Percentiles rank a stretch among this genome's conserved stretches.
Evolutionary conservation across 768 basidiomycete genomes (phyloP).

Genomic region (Boletus rubropictus): DNA sequence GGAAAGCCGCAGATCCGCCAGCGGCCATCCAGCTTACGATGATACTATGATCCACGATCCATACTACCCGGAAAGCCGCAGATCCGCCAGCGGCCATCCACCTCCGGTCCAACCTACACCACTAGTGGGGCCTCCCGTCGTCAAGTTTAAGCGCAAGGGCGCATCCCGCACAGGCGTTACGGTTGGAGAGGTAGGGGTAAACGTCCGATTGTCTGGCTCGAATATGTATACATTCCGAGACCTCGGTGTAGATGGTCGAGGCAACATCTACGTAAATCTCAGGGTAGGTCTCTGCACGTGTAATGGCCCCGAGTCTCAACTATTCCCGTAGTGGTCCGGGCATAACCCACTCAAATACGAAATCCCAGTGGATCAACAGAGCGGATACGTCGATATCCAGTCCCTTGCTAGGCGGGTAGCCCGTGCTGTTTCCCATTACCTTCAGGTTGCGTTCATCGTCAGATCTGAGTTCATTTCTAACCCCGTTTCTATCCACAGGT

Average conservation of each 20-base stretch:
- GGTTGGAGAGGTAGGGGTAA: slow-evolving; percentile 63
- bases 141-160: slow-evolving; percentile 74
- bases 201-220: slow-evolving; percentile 54
- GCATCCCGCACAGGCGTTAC: slow-evolving; percentile 58
- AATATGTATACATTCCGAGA: slow-evolving; percentile 61
- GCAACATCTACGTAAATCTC: slow-evolving; percentile 56
- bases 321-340: slow-evolving; percentile 55
- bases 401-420: slow-evolving; percentile 64
- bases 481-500: slow-evolving; percentile 36
- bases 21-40: slow-evolving; percentile 50
- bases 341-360: slow-evolving; percentile 68
- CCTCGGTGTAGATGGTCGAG: slow-evolving; percentile 53
- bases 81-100: slow-evolving; percentile 17
- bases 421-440: slow-evolving; percentile 67
- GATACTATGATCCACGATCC: slow-evolving; percentile 43
- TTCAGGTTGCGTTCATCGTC: slow-evolving; percentile 45
- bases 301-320: not conserved
- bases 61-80: slow-evolving; percentile 40
- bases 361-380: slow-evolving; percentile 63
- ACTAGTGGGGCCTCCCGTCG: slow-evolving; percentile 29
- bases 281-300: slow-evolving; percentile 39
- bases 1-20: slow-evolving; percentile 18
- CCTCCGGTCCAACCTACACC: slow-evolving; percentile 19
- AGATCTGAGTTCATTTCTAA: slow-evolving; percentile 7
- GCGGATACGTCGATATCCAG: slow-evolving; percentile 58